A percentile compares a stretch with the other conserved stretches of the same genome.
Evolutionary conservation across 352 stramenopile species (phyloP).

Genomic region (Pythium coloratum): DNA sequence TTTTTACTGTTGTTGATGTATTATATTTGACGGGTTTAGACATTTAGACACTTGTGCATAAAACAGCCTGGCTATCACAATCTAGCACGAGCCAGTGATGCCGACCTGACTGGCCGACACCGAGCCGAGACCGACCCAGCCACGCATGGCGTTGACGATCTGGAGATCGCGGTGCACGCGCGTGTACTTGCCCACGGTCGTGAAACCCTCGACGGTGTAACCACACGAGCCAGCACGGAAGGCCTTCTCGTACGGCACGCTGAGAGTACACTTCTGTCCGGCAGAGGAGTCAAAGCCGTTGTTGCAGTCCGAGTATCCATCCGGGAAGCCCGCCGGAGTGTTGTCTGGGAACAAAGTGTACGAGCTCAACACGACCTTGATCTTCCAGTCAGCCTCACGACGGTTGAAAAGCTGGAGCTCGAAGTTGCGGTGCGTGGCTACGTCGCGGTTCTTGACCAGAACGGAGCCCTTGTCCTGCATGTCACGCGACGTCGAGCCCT

Average conservation of each 20-base stretch:
- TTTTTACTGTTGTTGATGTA: no score
- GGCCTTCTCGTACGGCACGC: constrained; percentile 50
- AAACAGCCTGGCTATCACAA: background rate
- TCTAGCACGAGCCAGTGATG: constrained; percentile 34
- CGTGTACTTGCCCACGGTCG: constrained; percentile 17
- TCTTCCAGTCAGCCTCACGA: constrained; percentile 42
- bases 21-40: no score
- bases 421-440: constrained; percentile 53
- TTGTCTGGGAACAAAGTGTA: constrained; percentile 47
- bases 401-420: constrained; percentile 58
- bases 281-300: constrained; percentile 34
- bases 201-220: constrained; percentile 41
- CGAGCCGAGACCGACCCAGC: constrained; percentile 28
- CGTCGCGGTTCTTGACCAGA: constrained; percentile 52
- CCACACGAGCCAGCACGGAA: constrained; percentile 49
- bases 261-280: constrained; percentile 32
- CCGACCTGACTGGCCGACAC: constrained; percentile 38
- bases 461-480: constrained; percentile 62
- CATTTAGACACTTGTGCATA: constrained; percentile 7
- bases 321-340: constrained; percentile 41
- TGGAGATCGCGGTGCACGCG: constrained; percentile 63
- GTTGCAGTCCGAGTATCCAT: constrained; percentile 30
- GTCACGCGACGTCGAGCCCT: constrained; percentile 45
- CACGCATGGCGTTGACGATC: constrained; percentile 67
- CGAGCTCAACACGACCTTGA: constrained; percentile 69